These are phyloP conservation scores for Chaetomium olivaceum DNA, from an alignment of 2,329 filamentous ascomycete genomes.

Conservation along the genomic window DNA sequence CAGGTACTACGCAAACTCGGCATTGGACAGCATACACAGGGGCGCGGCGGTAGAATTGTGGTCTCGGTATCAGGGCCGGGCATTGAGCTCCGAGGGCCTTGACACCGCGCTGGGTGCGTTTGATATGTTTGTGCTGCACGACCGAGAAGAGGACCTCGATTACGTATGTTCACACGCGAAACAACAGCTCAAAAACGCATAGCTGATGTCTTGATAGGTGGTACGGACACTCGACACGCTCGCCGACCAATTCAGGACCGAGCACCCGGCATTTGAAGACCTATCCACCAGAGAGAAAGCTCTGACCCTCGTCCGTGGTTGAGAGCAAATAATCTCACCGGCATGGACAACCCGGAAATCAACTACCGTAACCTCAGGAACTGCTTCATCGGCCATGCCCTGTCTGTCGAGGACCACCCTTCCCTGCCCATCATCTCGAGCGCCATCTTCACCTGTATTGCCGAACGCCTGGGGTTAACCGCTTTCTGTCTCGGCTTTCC, in stretches of 20 bases:
- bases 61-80: slow-evolving; percentile 53
- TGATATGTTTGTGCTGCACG: slow-evolving; percentile 83
- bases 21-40: slow-evolving; percentile 79
- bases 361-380: slow-evolving; percentile 82
- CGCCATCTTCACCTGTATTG: slow-evolving; percentile 82
- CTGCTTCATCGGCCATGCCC: slow-evolving; percentile 80
- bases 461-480: slow-evolving; percentile 70
- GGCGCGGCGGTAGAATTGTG: slow-evolving; percentile 77
- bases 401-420: slow-evolving; percentile 71
- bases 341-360: slow-evolving; percentile 62
- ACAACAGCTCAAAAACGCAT: background rate
- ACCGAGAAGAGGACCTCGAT: slow-evolving; percentile 70
- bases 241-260: slow-evolving; percentile 55
- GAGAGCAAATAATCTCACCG: slow-evolving; percentile 65
- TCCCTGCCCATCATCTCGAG: slow-evolving; percentile 85
- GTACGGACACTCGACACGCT: slow-evolving; percentile 60
- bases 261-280: slow-evolving; percentile 54
- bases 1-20: slow-evolving; percentile 73
- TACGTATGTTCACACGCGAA: slow-evolving; percentile 53
- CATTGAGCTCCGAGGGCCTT: slow-evolving; percentile 45
- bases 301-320: slow-evolving; percentile 69
- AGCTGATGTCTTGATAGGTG: slow-evolving; percentile 28
- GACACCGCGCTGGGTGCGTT: slow-evolving; percentile 79
- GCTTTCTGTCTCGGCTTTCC: slow-evolving; percentile 81
- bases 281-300: slow-evolving; percentile 68